Evolutionary conservation across 495 filamentous ascomycete species (phyloP).

Genomic region (Acidiella bohemica): DNA sequence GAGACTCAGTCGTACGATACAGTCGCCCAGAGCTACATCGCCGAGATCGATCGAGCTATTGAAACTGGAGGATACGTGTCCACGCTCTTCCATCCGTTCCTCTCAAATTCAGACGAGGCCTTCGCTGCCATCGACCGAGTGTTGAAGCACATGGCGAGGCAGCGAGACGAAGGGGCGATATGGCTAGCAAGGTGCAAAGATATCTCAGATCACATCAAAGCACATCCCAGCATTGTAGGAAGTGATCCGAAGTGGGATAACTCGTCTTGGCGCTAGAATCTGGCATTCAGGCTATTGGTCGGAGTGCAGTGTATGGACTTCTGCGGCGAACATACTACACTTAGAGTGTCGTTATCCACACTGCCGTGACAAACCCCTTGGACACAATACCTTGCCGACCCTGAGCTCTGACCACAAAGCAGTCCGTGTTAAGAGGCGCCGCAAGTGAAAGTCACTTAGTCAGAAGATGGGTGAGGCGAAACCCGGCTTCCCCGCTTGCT

Average conservation of each 20-base stretch:
- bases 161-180: slow-evolving; percentile 14
- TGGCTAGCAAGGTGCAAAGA: slow-evolving; percentile 17
- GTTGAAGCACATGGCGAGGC: slow-evolving; percentile 9
- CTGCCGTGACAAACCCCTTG: no score
- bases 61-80: slow-evolving; percentile 16
- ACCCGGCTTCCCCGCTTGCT: no score
- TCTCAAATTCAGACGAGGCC: slow-evolving; percentile 7
- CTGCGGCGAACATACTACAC: no score
- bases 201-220: slow-evolving; percentile 10
- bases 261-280: slow-evolving; percentile 8
- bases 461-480: no score
- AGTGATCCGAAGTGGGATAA: slow-evolving; percentile 19
- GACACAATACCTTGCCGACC: no score
- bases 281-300: no score
- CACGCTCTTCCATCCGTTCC: slow-evolving; percentile 19
- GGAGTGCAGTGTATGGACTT: no score
- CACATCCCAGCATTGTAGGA: slow-evolving; percentile 6
- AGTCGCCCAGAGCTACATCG: slow-evolving; percentile 5
- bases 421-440: no score
- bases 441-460: no score
- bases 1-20: slow-evolving; percentile 5
- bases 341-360: no score
- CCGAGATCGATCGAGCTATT: slow-evolving; percentile 15
- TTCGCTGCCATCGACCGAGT: slow-evolving; percentile 16
- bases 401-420: no score